phyloP scores from a whole-genome alignment of 2,329 filamentous ascomycete genomes.

The Botryotinia calthae region DNA sequence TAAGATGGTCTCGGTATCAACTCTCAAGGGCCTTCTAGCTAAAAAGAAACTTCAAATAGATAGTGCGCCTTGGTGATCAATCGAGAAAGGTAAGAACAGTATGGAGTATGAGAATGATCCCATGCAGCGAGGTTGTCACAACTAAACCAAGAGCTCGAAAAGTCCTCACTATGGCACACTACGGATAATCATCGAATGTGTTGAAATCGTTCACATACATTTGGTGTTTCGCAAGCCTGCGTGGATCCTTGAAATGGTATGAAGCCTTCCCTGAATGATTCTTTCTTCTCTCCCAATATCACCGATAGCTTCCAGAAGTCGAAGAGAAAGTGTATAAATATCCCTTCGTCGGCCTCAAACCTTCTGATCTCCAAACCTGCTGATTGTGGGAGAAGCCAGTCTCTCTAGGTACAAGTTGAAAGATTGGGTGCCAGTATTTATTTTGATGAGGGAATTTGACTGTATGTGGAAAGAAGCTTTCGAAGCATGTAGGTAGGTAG shows the following conservation, averaged over 20 bases:
- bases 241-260: constrained; percentile 33
- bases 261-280: constrained; percentile 22
- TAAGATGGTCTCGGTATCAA: constrained; percentile 11
- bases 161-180: not conserved
- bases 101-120: not conserved
- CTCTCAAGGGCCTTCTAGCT: not conserved
- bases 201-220: constrained; percentile 34
- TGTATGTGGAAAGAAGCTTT: constrained; percentile 19
- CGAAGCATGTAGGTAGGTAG: constrained; percentile 19
- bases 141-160: not conserved
- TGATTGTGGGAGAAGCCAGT: constrained; percentile 13
- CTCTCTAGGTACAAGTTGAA: constrained; percentile 4
- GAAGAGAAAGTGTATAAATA: constrained; percentile 12
- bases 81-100: not conserved
- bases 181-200: constrained; percentile 5
- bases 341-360: constrained; percentile 5
- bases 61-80: not conserved
- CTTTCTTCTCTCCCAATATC: constrained; percentile 18
- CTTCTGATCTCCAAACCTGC: constrained; percentile 7
- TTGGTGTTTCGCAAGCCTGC: constrained; percentile 36
- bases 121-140: not conserved
- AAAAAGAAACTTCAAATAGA: constrained; percentile 6
- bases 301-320: constrained; percentile 3
- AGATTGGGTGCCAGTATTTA: constrained; percentile 16
- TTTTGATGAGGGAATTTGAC: not conserved